Evolutionary conservation across 306 rosid species (phyloP).

Genomic region (Comarum palustre): DNA sequence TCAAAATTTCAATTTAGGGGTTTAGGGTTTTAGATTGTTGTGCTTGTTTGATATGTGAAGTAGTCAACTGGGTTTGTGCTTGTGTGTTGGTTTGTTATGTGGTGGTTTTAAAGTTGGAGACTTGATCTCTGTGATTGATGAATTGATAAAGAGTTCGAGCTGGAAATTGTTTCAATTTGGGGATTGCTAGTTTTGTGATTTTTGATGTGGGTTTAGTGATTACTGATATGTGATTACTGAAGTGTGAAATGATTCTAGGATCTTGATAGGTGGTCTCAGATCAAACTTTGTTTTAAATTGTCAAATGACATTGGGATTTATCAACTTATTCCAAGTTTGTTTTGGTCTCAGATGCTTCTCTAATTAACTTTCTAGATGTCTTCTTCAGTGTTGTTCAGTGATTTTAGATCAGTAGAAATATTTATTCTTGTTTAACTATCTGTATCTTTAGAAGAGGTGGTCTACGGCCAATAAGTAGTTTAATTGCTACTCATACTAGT

Average conservation of each 20-base stretch:
- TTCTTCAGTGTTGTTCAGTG: background rate
- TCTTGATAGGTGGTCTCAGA: too few species aligned
- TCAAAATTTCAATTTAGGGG: background rate
- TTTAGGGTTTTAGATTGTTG: constrained; percentile 15
- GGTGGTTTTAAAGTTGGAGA: background rate
- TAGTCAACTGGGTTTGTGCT: constrained; percentile 14
- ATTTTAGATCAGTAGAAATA: background rate
- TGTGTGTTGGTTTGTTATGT: background rate
- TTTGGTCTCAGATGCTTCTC: background rate
- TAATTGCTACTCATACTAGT: background rate
- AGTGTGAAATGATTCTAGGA: background rate
- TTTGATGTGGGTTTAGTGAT: background rate
- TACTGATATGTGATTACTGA: background rate
- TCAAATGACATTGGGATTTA: background rate
- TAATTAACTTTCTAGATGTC: background rate
- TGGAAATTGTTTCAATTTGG: background rate
- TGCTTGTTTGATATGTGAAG: background rate
- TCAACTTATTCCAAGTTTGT: too few species aligned
- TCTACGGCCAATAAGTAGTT: background rate
- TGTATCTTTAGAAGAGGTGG: background rate
- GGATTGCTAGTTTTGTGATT: background rate
- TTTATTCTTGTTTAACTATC: background rate
- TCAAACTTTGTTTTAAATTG: background rate
- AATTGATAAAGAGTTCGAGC: background rate
- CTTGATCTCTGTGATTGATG: background rate